These are phyloP conservation scores for Aspergillus floridensis DNA, from an alignment of 2,329 filamentous ascomycete genomes.

Conservation along the genomic window DNA sequence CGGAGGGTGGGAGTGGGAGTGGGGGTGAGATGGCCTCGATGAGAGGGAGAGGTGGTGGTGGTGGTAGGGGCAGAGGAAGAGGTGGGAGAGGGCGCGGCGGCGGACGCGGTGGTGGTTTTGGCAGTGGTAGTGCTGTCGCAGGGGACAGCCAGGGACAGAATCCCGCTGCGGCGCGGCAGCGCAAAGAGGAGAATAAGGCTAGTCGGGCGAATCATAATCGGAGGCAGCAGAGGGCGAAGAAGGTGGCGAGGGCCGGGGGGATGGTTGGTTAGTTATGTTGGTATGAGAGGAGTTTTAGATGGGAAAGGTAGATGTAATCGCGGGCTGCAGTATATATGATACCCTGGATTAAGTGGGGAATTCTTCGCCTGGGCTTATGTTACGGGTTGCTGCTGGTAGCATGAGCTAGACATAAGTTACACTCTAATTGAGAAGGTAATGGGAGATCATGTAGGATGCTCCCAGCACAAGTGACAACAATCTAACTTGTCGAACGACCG, in stretches of 20 bases:
- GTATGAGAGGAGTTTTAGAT: neutral
- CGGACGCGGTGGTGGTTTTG: slow-evolving; percentile 46
- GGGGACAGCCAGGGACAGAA: slow-evolving; percentile 63
- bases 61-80: slow-evolving; percentile 49
- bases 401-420: too few species aligned
- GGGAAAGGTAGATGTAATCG: too few species aligned
- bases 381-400: too few species aligned
- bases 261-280: slow-evolving; percentile 27
- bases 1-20: slow-evolving; percentile 44
- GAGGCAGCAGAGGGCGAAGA: slow-evolving; percentile 64
- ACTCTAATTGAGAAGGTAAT: too few species aligned
- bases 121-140: slow-evolving; percentile 45
- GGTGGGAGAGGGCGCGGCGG: slow-evolving; percentile 51
- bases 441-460: too few species aligned
- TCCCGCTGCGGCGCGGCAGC: slow-evolving; percentile 68
- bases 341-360: too few species aligned
- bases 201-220: slow-evolving; percentile 84
- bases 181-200: slow-evolving; percentile 79
- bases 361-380: too few species aligned
- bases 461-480: neutral
- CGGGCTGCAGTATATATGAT: too few species aligned
- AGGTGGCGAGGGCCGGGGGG: slow-evolving; percentile 58
- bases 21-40: slow-evolving; percentile 21
- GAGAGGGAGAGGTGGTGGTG: slow-evolving; percentile 50
- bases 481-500: neutral